Base-by-base conservation (phyloP, 2,329 filamentous ascomycete genomes). In the Dichotomopilus funicola region DNA sequence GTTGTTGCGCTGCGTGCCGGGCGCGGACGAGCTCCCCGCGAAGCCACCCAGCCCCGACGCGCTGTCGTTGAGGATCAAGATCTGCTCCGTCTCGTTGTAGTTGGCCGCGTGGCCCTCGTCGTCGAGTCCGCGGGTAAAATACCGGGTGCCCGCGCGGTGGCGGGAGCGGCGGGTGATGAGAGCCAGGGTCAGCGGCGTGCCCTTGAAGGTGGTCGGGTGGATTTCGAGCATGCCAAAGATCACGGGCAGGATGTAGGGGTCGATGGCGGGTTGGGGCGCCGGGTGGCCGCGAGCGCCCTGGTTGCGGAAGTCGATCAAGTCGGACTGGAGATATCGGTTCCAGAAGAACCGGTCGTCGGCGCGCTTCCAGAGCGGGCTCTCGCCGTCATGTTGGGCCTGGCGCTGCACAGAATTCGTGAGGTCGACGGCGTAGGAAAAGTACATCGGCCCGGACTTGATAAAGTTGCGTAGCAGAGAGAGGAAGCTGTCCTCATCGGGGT, bases 331-430 rank as follows among this genome's bases (percentile, higher is more conserved):
- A 71, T 96, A 95, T 61, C 87, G 86, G 73, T 99, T 99, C 90
- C 92, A 99, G 78, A 96, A 99, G 78, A 99, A 99, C 61, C 94
- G 89, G 69, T 97, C 91, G 71, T 99, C 94, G 61, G 92, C 87
- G 63, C 91, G 80, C 77, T 88, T 86, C 94, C 94, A 99, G 56
- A 97, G 73, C 10, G 94, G 91, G 54, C 80, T 76, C 12, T 81
- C 80, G 54, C 76, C 74, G 69, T 95, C 84, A 61, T 83, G 77
- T 63, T 91, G 84, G 3, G 91, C 85, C 70, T 97, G 94, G 61
- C 94, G 85, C 74, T 99, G 94, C 75, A 97, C 96, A 69, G 84
- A 91, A 77, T 95, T 99, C 64, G 94, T 99, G 61, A 99, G 81
- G 72, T 99, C 94, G 70, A 95, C 83, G 7, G 91, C 92, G 76